Conservation (phyloP, 306 rosid genomes). For the Citrullus amarus region DNA sequence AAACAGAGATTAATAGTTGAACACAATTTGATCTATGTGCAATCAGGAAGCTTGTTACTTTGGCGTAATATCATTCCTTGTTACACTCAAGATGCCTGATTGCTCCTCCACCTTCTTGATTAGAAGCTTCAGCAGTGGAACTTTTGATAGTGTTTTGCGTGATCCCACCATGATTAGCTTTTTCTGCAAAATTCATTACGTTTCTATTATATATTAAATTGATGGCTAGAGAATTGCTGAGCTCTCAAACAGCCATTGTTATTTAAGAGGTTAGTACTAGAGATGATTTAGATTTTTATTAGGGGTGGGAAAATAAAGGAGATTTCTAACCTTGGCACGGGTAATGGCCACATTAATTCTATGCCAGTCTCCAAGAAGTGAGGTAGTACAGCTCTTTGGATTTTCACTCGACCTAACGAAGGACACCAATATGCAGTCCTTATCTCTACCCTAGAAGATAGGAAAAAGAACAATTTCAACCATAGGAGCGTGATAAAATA, state of each 20-base stretch:
- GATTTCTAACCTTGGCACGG: constrained; percentile 61
- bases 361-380: constrained; percentile 96
- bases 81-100: constrained; percentile 43
- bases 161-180: constrained; percentile 93
- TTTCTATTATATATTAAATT: not conserved
- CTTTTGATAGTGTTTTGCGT: constrained; percentile 53
- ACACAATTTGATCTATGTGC: constrained; percentile 35
- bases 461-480: not conserved
- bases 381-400: constrained; percentile 49
- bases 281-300: not conserved
- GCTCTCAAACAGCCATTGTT: not conserved
- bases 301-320: not conserved
- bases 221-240: not conserved
- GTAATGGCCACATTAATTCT: constrained; percentile 89
- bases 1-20: not conserved
- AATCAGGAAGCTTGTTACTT: constrained; percentile 35
- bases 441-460: constrained; percentile 74
- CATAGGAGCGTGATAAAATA: not conserved
- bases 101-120: constrained; percentile 77
- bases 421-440: constrained; percentile 82
- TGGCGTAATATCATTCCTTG: constrained; percentile 39
- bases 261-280: not conserved
- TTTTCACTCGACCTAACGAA: constrained; percentile 79
- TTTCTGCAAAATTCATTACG: constrained; percentile 30
- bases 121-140: constrained; percentile 75